Evolutionary conservation across 2,329 filamentous ascomycete genomes (phyloP).

Genomic region (Aaosphaeria pasadenensis): DNA sequence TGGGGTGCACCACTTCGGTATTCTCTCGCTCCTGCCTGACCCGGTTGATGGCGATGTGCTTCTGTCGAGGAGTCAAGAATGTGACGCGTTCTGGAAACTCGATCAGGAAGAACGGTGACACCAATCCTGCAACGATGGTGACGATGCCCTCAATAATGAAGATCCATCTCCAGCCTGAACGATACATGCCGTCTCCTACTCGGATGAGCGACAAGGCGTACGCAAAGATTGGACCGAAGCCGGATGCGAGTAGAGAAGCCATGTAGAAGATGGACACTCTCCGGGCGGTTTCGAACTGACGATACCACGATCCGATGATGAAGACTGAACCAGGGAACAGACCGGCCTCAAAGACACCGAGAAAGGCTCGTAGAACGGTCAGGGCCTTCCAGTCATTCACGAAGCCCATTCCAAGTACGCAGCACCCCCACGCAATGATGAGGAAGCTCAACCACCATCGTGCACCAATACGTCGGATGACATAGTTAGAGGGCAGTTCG

Average conservation of each 20-base stretch:
- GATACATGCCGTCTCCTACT: slow-evolving; percentile 11
- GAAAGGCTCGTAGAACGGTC: slow-evolving; percentile 24
- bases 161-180: slow-evolving; percentile 24
- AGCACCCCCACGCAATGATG: slow-evolving; percentile 14
- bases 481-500: slow-evolving; percentile 51
- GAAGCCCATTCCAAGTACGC: slow-evolving; percentile 28
- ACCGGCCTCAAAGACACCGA: slow-evolving; percentile 25
- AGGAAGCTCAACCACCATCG: slow-evolving; percentile 13
- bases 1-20: slow-evolving; percentile 16
- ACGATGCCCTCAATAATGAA: slow-evolving; percentile 20
- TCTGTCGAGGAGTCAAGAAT: slow-evolving; percentile 18
- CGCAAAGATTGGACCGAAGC: slow-evolving; percentile 34
- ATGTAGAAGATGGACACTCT: slow-evolving; percentile 42
- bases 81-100: slow-evolving; percentile 14
- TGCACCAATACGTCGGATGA: slow-evolving; percentile 38
- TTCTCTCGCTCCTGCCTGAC: slow-evolving; percentile 19
- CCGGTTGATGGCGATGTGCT: slow-evolving; percentile 23
- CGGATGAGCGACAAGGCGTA: slow-evolving; percentile 23
- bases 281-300: slow-evolving; percentile 30
- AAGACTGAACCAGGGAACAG: slow-evolving; percentile 35
- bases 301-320: slow-evolving; percentile 37
- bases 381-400: slow-evolving; percentile 28
- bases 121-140: slow-evolving; percentile 25
- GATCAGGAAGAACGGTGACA: slow-evolving; percentile 40
- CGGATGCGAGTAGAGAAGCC: slow-evolving; percentile 16